Base-by-base conservation (phyloP, 352 stramenopile genomes). In the Stramenopiles sp. region DNA sequence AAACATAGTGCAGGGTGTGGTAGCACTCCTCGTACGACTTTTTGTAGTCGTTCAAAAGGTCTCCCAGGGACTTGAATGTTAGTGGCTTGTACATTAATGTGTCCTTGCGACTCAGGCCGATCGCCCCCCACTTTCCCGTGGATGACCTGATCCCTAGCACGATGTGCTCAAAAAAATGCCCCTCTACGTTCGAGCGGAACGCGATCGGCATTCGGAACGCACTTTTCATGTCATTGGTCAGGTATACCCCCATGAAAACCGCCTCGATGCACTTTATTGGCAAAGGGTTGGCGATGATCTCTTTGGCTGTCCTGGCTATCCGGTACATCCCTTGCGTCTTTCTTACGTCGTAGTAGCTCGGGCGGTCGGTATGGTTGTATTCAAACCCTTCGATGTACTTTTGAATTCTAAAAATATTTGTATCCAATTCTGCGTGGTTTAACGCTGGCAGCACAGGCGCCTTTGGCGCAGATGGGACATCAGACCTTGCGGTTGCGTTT, bases 91-190 rank as follows among this genome's bases (percentile, higher is more conserved):
- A 53, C 43, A 53, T 53, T 53, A 53, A 25, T 12, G 43, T 53
- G 43, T 53, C 43, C 25, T 53, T 53, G 12, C 43, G 12, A 53
- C 43, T 53, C 12, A 53, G 43, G 12, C 43, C 43, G 25, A 53
- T 53, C 25, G 43, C 43, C 43, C 43, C 43, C 43, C 43, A 53
- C 43, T 53, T 53, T 18, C 25, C 25, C 12, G 43, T 53, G 25
- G 12, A 18, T 12, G 12, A 18, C 25, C 25, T 12, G 12, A 53
- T 53, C 12, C 12, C 43, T 53, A 53, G 43, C 12, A 53, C 43
- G 43, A 53, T 53, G 43, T 53, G 43, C 43, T 53, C 43, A 53
- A 53, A 53, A 53, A 53, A 53, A 53, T 53, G 43, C 12, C 25
- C 43, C 43, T 25, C 43, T 12, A 53, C 43, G 12, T 53, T 53